Base-by-base conservation (phyloP, 306 rosid genomes). In the Corylus avellana region DNA sequence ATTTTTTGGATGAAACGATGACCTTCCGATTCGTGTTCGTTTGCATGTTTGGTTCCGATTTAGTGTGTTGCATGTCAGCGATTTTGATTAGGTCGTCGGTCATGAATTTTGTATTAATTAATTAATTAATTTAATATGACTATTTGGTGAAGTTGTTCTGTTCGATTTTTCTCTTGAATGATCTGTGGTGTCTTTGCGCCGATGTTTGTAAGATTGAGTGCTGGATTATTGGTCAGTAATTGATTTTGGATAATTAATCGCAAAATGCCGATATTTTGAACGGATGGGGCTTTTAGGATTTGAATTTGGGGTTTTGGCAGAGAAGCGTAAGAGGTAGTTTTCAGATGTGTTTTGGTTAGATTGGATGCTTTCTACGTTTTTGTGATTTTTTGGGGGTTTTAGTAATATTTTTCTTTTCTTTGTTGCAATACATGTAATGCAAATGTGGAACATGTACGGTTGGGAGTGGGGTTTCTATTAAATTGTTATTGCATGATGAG, bases 81-180 rank as follows among this genome's bases (percentile, higher is more conserved):
- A 77, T 83, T 71, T 70, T 49, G 64, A 63, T 85, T 72, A 68
- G 80, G 88, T 77, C 54, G 74, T 70, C 29, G 74, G 76, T 89
- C 80, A 4, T 27, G 25, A 72, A 22, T 70, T 83, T 75, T 58
- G 22, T 58, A 20, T 76, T 11, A 9, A 63, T 51, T 56, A 20
- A 11, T 4, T 49, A 20, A 11, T 4, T 49, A 75, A 42, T 48
- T 39, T n/a, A 53, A 72, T 81, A 74, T 12, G 35, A 32, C n/a
- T 12, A 2, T 25, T 61, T 0, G 46, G 42, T 27, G 2, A 16
- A 44, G 27, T 56, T 72, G 25, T 81, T 9, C 27, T 58, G 78
- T 20, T 73, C 29, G 78, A 73, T 74, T 72, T 67, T 57, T 87
- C 70, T 74, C 37, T 71, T 57, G 37, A 78, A 70, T 87, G 91